Base-by-base conservation (phyloP, 164 flowering plant species). In the Platanus orientalis region DNA sequence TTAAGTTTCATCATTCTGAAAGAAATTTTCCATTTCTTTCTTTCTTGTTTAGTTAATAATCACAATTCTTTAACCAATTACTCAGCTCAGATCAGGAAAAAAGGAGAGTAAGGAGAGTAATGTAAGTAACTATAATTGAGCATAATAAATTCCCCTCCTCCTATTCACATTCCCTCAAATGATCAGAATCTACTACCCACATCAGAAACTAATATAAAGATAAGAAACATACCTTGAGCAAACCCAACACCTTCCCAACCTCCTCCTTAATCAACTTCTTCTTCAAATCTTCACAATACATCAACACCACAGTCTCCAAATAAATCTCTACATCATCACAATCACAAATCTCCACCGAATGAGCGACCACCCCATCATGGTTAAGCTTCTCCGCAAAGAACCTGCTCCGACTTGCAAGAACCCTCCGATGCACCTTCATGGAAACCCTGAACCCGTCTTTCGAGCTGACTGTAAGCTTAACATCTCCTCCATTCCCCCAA, bases 261-360 rank as follows among this genome's bases (percentile, higher is more conserved):
- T 77, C 84, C 65, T 80, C 86, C 21, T 84, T 88, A 60, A 79
- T 61, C 81, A 93, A 68, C 57, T 73, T 89, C 80, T 26, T 78
- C 85, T 69, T 84, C 83, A 89, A 72, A 68, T 90, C 89, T 28
- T 83, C 84, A 64, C 70, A 80, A 62, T 93, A 87, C 97, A 93
- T 90, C 80, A 90, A 78, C 50, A 83, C 81, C 68, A 93, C 69
- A 51, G 86, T 76, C 76, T 90, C 96, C 66, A 89, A 84, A 77
- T 93, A 93, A 9, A 80, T 83, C 78, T 84, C 96, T 53, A 90
- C 91, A 61, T 93, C 92, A 71, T 89, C 96, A 61, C 92, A 87
- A 24, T 90, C 97, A 54, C 85, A 82, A 64, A 93, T 90, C 79
- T 90, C 98, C 58, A 93, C 91, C 11, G 78, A 67, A 67, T 86